phyloP scores from a whole-genome alignment of 2,329 filamentous ascomycete genomes.

The Endoconidiophora laricicola region DNA sequence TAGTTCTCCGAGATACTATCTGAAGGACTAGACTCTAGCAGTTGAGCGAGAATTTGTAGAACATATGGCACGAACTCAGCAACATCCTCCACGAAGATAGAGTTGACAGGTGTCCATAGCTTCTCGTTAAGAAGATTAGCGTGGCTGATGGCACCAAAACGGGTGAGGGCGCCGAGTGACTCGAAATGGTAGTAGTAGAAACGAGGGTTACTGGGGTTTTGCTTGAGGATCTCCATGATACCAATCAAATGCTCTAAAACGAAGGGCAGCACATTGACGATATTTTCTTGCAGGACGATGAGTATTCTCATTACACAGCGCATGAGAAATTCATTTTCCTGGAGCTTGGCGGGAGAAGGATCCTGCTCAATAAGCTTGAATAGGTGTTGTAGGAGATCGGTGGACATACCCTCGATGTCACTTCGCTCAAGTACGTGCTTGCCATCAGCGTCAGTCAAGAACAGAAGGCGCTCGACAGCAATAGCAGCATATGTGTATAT shows the following conservation, averaged over 20 bases:
- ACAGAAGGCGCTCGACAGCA: constrained; percentile 83
- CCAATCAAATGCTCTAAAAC: constrained; percentile 72
- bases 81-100: constrained; percentile 65
- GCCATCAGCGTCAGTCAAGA: constrained; percentile 58
- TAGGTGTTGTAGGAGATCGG: constrained; percentile 73
- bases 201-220: constrained; percentile 89
- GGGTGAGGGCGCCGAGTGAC: constrained; percentile 72
- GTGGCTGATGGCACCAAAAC: constrained; percentile 46
- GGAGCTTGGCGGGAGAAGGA: constrained; percentile 72
- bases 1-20: constrained; percentile 69
- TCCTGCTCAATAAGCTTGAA: constrained; percentile 85
- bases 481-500: constrained; percentile 97
- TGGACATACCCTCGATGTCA: constrained; percentile 66
- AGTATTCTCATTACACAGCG: constrained; percentile 95
- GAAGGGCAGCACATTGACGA: constrained; percentile 55
- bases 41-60: constrained; percentile 83
- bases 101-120: constrained; percentile 69
- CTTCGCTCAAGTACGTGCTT: constrained; percentile 64
- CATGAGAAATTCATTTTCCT: constrained; percentile 98
- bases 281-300: constrained; percentile 77
- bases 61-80: constrained; percentile 93
- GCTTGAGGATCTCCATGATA: constrained; percentile 81
- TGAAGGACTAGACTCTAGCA: constrained; percentile 71
- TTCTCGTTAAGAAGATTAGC: constrained; percentile 61
- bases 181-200: constrained; percentile 99